A percentile compares a stretch with the other conserved stretches of the same genome.
Conservation (phyloP, 345 rosid species). For the Gossypium anomalum region DNA sequence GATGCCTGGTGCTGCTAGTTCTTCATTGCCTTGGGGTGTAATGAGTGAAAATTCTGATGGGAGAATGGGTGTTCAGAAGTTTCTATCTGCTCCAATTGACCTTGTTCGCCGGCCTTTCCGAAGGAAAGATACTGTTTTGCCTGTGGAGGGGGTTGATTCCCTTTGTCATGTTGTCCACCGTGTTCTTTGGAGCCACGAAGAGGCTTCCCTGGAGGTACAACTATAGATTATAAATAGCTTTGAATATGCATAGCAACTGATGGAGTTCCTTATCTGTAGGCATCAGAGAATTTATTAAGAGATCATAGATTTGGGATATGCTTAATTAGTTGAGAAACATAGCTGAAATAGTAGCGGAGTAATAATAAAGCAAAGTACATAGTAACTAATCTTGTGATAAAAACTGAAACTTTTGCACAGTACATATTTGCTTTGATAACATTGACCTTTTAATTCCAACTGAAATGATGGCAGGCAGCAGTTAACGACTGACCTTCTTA, state of each 20-base stretch:
- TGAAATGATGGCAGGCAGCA: neutral
- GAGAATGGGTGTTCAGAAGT: conserved; percentile 49
- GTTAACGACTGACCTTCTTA: neutral
- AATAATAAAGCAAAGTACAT: neutral
- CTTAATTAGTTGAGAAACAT: neutral
- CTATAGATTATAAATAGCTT: neutral
- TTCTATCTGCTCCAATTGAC: conserved; percentile 60
- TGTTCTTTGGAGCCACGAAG: conserved; percentile 72
- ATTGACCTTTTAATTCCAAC: neutral
- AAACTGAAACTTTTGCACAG: neutral
- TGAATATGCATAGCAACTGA: neutral
- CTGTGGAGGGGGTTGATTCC: conserved; percentile 76
- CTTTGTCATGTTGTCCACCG: conserved; percentile 68
- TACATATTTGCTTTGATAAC: neutral
- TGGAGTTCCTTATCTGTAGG: neutral
- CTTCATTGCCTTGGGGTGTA: conserved; percentile 72
- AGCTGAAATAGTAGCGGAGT: neutral
- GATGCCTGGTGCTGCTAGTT: conserved; percentile 59
- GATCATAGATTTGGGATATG: neutral
- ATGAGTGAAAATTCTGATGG: conserved; percentile 44
- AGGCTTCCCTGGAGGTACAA: conserved; percentile 75
- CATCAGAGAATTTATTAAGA: neutral
- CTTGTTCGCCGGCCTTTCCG: conserved; percentile 71
- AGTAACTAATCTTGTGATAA: neutral
- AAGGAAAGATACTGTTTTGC: conserved; percentile 63